Evolutionary conservation across 2,329 filamentous ascomycete species (phyloP).

Genomic region (Penicillium sp.): DNA sequence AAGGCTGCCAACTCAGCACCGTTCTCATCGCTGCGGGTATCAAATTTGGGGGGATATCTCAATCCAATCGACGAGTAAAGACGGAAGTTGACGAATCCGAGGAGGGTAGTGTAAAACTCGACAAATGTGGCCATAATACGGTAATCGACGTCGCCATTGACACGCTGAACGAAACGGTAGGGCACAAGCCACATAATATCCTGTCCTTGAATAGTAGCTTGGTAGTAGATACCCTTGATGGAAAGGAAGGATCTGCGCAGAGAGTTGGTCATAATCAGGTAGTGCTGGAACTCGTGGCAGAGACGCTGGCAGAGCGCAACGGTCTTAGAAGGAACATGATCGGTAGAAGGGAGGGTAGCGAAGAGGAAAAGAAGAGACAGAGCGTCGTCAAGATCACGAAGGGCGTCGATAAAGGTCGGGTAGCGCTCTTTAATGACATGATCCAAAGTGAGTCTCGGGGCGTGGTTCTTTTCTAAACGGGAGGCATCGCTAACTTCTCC

Average conservation of each 20-base stretch:
- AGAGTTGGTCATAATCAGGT: constrained; percentile 87
- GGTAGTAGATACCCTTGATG: constrained; percentile 99
- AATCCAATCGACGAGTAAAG: constrained; percentile 88
- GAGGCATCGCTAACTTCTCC: constrained; percentile 88
- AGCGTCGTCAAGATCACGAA: constrained; percentile 94
- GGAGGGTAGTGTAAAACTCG: constrained; percentile 95
- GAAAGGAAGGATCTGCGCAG: constrained; percentile 95
- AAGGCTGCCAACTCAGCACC: constrained; percentile 90
- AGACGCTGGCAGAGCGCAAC: constrained; percentile 92
- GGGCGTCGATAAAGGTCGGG: constrained; percentile 90
- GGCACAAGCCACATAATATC: constrained; percentile 96
- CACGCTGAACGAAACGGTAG: constrained; percentile 95
- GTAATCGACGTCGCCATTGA: constrained; percentile 94
- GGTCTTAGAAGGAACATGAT: constrained; percentile 88
- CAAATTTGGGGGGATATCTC: constrained; percentile 94
- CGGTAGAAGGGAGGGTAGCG: constrained; percentile 88
- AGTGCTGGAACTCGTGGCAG: constrained; percentile 95
- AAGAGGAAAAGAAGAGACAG: constrained; percentile 97
- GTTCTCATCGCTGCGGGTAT: constrained; percentile 79
- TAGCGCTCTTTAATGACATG: constrained; percentile 98
- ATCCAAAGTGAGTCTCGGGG: constrained; percentile 85
- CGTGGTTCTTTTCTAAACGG: constrained; percentile 85
- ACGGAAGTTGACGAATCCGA: constrained; percentile 94
- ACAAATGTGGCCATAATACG: constrained; percentile 99
- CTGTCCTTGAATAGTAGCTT: constrained; percentile 94